A percentile compares a stretch with the other conserved stretches of the same genome.
Conservation (phyloP, 177 flowering plant genomes). For the Vitis hybrid region DNA sequence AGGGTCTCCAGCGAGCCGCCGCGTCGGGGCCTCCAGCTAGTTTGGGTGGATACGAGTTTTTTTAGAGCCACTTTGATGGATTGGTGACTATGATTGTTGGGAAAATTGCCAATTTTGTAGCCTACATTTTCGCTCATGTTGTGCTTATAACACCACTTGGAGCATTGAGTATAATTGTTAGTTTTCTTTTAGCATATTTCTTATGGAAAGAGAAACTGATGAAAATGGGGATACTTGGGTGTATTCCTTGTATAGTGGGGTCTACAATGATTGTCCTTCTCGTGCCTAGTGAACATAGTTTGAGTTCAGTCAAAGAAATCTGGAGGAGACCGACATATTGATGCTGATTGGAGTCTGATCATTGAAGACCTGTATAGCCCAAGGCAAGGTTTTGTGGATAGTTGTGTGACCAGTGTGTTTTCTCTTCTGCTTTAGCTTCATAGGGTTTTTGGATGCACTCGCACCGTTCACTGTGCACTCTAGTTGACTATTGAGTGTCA, state of each 20-base stretch:
- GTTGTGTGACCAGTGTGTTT: too few species aligned
- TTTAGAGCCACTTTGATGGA: constrained; percentile 89
- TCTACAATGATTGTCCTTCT: constrained; percentile 58
- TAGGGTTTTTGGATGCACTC: too few species aligned
- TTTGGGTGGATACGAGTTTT: constrained; percentile 74
- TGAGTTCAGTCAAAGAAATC: constrained; percentile 54
- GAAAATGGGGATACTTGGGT: constrained; percentile 61
- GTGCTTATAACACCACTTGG: constrained; percentile 85
- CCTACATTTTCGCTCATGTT: constrained; percentile 78
- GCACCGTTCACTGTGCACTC: too few species aligned
- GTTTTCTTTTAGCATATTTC: constrained; percentile 74
- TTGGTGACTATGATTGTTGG: constrained; percentile 84
- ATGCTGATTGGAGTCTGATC: too few species aligned
- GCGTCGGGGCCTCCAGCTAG: constrained; percentile 61
- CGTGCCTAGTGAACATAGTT: constrained; percentile 47
- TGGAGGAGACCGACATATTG: constrained; percentile 11
- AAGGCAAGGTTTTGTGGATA: too few species aligned
- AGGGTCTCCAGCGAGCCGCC: constrained; percentile 70
- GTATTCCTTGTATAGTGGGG: constrained; percentile 60
- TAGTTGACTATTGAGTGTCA: too few species aligned
- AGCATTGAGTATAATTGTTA: constrained; percentile 83
- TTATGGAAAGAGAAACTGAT: constrained; percentile 48
- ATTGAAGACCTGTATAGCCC: too few species aligned
- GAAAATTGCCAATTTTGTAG: constrained; percentile 76
- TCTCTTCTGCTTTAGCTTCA: too few species aligned